Evolutionary conservation across 192 early-diverging fungal genomes (phyloP).

Genomic region (Dissophora ornata): DNA sequence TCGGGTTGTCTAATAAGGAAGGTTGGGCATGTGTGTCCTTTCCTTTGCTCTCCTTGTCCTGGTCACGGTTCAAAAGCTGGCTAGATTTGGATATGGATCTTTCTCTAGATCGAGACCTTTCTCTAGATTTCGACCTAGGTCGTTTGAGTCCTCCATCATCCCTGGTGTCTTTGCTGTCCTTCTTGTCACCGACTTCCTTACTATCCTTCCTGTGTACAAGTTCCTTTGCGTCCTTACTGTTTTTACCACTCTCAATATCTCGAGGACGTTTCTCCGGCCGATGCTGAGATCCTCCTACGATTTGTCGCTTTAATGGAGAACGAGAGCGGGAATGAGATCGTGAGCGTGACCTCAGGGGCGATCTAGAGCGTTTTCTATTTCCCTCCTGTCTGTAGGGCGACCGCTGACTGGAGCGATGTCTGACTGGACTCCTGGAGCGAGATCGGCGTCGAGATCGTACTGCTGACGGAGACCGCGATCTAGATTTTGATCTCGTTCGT

Average conservation of each 20-base stretch:
- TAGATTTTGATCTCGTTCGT: conserved; percentile 14
- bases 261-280: conserved; percentile 7
- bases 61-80: not conserved
- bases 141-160: not conserved
- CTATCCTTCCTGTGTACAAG: conserved; percentile 1
- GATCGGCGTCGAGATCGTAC: conserved; percentile 22
- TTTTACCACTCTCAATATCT: not conserved
- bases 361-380: conserved; percentile 17
- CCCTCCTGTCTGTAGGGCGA: conserved; percentile 2
- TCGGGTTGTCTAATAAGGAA: no score
- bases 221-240: not conserved
- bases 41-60: not conserved
- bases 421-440: conserved; percentile 18
- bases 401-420: conserved; percentile 5
- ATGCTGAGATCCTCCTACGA: conserved; percentile 17
- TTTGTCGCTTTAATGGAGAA: conserved; percentile 10
- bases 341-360: conserved; percentile 25
- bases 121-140: not conserved
- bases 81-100: conserved; percentile 14
- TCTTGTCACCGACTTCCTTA: not conserved
- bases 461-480: conserved; percentile 12
- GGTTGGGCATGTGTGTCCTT: no score
- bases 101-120: conserved; percentile 10
- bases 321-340: conserved; percentile 14
- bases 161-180: conserved; percentile 5